These are phyloP conservation scores for Hypoxylon lienhwacheense DNA, from an alignment of 495 filamentous ascomycete species.

Conservation along the genomic window DNA sequence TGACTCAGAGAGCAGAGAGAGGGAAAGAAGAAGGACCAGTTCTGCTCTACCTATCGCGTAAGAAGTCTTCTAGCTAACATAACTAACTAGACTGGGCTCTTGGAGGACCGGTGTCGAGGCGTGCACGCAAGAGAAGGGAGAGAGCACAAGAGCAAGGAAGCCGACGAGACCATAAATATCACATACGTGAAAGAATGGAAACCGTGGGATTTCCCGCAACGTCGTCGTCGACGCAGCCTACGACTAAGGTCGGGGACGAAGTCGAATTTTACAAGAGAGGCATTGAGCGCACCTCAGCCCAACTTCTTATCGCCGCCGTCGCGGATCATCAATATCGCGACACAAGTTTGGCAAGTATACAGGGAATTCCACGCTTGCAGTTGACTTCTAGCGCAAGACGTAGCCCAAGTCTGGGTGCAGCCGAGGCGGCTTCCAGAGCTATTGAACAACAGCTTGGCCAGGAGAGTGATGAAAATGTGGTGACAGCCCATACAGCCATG, in stretches of 20 bases:
- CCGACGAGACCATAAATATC: neutral
- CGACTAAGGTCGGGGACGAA: neutral
- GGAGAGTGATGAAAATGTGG: neutral
- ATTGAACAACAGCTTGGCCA: neutral
- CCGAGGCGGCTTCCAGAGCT: slow-evolving; percentile 19
- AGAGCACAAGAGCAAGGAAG: neutral
- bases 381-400: slow-evolving; percentile 10
- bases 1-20: neutral
- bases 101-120: slow-evolving; percentile 8
- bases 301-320: slow-evolving; percentile 31
- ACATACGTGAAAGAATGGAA: neutral
- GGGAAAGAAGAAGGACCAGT: neutral
- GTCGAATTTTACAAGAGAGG: slow-evolving; percentile 10
- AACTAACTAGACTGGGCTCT: neutral
- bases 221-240: slow-evolving; percentile 10
- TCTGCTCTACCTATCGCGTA: neutral
- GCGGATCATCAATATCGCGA: slow-evolving; percentile 25
- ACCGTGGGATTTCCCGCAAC: neutral
- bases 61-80: slow-evolving; percentile 4
- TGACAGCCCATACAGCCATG: neutral
- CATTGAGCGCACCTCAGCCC: slow-evolving; percentile 19
- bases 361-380: slow-evolving; percentile 14
- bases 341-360: slow-evolving; percentile 8
- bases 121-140: neutral
- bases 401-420: slow-evolving; percentile 11